Conservation (phyloP, 495 filamentous ascomycete species). For the Aspergillus homomorphus region DNA sequence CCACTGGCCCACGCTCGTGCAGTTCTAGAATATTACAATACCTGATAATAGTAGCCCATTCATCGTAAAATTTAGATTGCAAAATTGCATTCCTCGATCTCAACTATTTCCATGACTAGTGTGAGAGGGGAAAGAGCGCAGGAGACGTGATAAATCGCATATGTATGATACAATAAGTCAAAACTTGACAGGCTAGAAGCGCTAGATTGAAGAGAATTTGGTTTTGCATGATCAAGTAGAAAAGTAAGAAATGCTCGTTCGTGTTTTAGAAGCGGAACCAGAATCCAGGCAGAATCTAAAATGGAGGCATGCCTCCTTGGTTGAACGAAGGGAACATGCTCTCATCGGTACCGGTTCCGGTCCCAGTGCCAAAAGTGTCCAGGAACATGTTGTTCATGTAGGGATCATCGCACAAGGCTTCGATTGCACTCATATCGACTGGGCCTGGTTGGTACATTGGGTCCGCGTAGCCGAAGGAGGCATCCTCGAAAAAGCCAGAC, state of each 20-base stretch:
- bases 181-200: background rate
- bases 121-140: background rate
- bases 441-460: background rate
- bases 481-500: background rate
- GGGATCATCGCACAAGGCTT: background rate
- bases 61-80: no score
- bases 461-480: background rate
- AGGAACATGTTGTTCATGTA: conserved; percentile 4
- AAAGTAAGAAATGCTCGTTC: background rate
- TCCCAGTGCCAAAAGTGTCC: background rate
- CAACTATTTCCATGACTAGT: conserved; percentile 6
- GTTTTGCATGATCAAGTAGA: background rate
- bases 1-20: no score
- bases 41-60: no score
- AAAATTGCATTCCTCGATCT: background rate
- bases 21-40: no score
- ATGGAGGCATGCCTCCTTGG: background rate
- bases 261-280: background rate
- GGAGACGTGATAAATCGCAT: background rate
- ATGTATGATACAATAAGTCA: background rate
- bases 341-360: background rate
- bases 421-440: background rate
- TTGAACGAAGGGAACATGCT: background rate
- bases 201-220: background rate
- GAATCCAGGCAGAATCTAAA: background rate